These are phyloP conservation scores for Coniochaeta sp. DNA, from an alignment of 2,329 filamentous ascomycete genomes.

Conservation along the genomic window DNA sequence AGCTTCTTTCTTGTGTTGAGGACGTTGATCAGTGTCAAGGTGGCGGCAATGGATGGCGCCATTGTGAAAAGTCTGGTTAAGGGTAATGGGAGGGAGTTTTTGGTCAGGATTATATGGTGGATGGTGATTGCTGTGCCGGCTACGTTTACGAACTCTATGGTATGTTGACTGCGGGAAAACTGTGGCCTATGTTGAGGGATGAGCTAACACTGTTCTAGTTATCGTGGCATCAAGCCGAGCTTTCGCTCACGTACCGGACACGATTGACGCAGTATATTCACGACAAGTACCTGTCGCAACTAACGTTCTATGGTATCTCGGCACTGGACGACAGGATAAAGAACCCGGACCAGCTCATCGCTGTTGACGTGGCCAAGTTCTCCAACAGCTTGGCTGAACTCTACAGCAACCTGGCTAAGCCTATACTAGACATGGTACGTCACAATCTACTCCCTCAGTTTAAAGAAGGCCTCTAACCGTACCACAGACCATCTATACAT, in stretches of 20 bases:
- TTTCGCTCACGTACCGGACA: slow-evolving; percentile 87
- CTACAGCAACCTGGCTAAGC: slow-evolving; percentile 95
- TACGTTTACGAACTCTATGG: slow-evolving; percentile 98
- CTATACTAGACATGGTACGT: slow-evolving; percentile 78
- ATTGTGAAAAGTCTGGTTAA: slow-evolving; percentile 89
- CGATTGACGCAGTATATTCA: slow-evolving; percentile 92
- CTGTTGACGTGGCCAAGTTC: slow-evolving; percentile 93
- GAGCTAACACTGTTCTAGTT: slow-evolving; percentile 44
- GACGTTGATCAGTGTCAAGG: slow-evolving; percentile 89
- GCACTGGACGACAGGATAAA: slow-evolving; percentile 96
- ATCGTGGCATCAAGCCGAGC: slow-evolving; percentile 92
- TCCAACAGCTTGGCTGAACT: slow-evolving; percentile 90
- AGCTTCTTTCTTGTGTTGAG: slow-evolving; percentile 86
- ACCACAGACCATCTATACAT: slow-evolving; percentile 75
- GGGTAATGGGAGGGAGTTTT: slow-evolving; percentile 83
- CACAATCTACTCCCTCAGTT: background rate
- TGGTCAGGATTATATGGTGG: slow-evolving; percentile 91
- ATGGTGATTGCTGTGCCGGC: slow-evolving; percentile 95
- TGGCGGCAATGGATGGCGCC: slow-evolving; percentile 89
- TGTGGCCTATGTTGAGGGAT: background rate
- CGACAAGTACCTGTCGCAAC: slow-evolving; percentile 90
- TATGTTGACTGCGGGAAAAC: slow-evolving; percentile 31
- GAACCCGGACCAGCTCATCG: slow-evolving; percentile 95
- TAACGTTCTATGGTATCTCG: slow-evolving; percentile 96
- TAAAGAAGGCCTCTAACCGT: slow-evolving; percentile 14